These are phyloP conservation scores for Protoeuglena noctilucae DNA, from an alignment of 139 green algal genomes.

Conservation along the genomic window DNA sequence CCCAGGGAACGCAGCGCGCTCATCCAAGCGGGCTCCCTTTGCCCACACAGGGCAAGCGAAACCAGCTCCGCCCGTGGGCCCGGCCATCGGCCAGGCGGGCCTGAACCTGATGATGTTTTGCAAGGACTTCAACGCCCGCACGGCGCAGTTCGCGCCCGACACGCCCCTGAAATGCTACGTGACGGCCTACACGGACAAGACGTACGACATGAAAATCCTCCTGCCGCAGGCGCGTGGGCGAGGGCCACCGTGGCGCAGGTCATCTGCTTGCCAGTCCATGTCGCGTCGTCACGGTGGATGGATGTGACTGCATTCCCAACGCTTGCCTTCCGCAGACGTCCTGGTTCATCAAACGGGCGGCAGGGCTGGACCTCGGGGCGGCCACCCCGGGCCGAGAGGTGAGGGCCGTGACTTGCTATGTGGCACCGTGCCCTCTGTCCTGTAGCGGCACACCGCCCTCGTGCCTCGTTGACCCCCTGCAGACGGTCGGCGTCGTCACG, in stretches of 20 bases:
- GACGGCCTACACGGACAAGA: slow-evolving; percentile 7
- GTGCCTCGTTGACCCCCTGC: too few species aligned
- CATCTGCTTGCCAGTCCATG: too few species aligned
- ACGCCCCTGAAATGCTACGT: not conserved
- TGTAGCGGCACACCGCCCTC: too few species aligned
- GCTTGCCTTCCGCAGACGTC: not conserved
- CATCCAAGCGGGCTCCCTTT: too few species aligned
- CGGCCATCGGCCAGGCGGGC: slow-evolving; percentile 4
- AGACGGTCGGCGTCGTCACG: slow-evolving; percentile 4
- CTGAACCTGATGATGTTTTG: slow-evolving; percentile 12
- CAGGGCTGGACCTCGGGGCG: slow-evolving; percentile 5
- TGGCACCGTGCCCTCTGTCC: too few species aligned
- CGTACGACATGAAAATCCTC: not conserved
- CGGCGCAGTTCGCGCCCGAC: not conserved
- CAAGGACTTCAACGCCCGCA: slow-evolving; percentile 12
- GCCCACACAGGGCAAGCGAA: too few species aligned
- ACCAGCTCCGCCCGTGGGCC: slow-evolving; percentile 8
- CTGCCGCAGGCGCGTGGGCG: too few species aligned
- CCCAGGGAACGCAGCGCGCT: too few species aligned
- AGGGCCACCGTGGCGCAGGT: too few species aligned
- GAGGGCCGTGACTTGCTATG: too few species aligned
- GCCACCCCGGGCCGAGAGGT: slow-evolving; percentile 4
- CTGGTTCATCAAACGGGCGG: slow-evolving; percentile 4
- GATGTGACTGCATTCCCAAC: not conserved
- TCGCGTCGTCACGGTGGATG: not conserved